Evolutionary conservation across 192 early-diverging fungal genomes (phyloP).

Genomic region (Backusella macrospora): DNA sequence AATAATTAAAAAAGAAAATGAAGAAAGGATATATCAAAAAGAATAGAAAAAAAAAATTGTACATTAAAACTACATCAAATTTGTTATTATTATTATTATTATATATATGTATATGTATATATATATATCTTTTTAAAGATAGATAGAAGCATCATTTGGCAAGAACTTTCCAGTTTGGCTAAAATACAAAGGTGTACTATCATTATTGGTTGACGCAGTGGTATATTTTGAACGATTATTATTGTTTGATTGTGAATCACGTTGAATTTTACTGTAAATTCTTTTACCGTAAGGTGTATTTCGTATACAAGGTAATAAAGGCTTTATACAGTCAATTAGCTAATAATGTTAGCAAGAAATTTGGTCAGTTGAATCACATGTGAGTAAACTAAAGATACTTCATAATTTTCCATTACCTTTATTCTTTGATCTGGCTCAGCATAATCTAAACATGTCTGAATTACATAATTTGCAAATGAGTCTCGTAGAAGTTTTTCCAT

Average conservation of each 20-base stretch:
- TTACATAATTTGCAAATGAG: constrained; percentile 90
- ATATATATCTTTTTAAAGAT: constrained; percentile 11
- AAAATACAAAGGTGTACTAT: constrained; percentile 7
- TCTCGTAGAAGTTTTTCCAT: constrained; percentile 84
- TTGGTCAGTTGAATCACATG: background rate
- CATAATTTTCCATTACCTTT: constrained; percentile 40
- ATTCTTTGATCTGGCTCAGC: constrained; percentile 71
- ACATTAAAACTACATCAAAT: constrained; percentile 16
- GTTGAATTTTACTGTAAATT: constrained; percentile 78
- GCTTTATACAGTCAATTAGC: constrained; percentile 80
- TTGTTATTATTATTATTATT: background rate
- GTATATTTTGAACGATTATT: constrained; percentile 8
- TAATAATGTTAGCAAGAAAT: background rate
- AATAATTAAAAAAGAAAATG: too few species aligned
- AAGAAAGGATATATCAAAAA: background rate
- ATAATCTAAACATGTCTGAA: constrained; percentile 87
- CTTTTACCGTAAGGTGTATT: constrained; percentile 90
- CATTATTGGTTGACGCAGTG: background rate
- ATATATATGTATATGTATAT: too few species aligned
- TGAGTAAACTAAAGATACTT: background rate
- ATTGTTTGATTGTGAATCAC: constrained; percentile 45
- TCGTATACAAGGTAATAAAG: constrained; percentile 78
- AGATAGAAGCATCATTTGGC: constrained; percentile 8
- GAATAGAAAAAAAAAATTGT: constrained; percentile 1
- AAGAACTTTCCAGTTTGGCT: constrained; percentile 11